Base-by-base conservation (phyloP, 2,329 filamentous ascomycete genomes). In the Botryosphaeria agaves region DNA sequence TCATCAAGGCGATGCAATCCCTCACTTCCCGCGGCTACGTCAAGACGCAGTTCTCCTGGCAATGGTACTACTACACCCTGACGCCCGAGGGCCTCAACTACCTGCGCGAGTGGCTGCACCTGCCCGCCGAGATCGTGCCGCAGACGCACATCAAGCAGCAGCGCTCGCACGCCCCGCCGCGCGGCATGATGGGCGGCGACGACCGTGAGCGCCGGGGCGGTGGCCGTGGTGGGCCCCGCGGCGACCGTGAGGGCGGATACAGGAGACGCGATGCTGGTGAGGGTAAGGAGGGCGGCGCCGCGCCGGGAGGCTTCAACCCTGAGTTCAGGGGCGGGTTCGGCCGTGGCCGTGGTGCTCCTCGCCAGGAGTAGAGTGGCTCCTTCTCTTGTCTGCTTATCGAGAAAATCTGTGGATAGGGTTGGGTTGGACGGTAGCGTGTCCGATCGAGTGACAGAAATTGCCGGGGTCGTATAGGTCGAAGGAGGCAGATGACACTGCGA, bases 1-100 rank as follows among this genome's bases (percentile, higher is more conserved):
- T 95, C 62, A 82, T 98, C 76, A 98, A 98, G 77, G 89, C 89
- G 55, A 78, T 76, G 68, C 89, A 98, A 72, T 98, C 89, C 44
- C 76, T 98, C 57, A 92, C 76, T 69, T 94, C 85, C 50, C 87
- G 89, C 61, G 87, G 87, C 60, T 95, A 82, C 66, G 76, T 98
- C 68, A 98, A 98, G 82, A 98, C 89, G 52, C 89, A 91, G 66
- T 98, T 98, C 80, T 93, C 84, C 47, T 93, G 84, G 84, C 84
- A 93, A 69, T 93, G 85, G 75, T 93, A 95, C 79, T 98, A 98
- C 81, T 98, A 98, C 78, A 94, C 89, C 65, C 78, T 98, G 65
- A 94, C 87, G 61, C 82, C 85, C 57, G 85, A 95, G 74, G 89
- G 89, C 68, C 87, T 98, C 61, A 87, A 95, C 72, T 98, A 98